These are phyloP conservation scores for Melampsora americana DNA, from an alignment of 1,284 basidiomycete genomes.

Conservation along the genomic window DNA sequence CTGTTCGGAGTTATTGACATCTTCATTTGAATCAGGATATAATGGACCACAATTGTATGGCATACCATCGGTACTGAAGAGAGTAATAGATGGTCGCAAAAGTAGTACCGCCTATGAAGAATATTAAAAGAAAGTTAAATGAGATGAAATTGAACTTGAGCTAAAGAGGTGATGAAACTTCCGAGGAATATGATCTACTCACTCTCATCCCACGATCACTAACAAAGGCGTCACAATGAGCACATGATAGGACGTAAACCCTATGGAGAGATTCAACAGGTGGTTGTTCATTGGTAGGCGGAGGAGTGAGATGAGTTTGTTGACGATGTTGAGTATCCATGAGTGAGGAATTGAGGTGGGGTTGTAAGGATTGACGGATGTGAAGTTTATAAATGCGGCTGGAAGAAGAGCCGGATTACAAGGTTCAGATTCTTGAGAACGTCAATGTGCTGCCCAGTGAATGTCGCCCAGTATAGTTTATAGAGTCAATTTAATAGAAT, in stretches of 20 bases:
- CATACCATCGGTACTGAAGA: conserved; percentile 77
- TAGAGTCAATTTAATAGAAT: too few species aligned
- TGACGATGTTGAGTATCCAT: conserved; percentile 5
- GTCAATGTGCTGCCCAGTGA: too few species aligned
- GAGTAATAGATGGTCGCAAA: conserved; percentile 72
- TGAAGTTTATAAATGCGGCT: too few species aligned
- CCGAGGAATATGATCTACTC: conserved; percentile 49
- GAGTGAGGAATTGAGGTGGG: background rate
- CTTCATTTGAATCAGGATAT: conserved; percentile 54
- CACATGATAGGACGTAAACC: conserved; percentile 77
- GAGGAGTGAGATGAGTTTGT: background rate
- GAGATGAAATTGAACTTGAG: background rate
- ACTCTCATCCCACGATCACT: conserved; percentile 82
- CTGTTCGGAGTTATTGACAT: conserved; percentile 59
- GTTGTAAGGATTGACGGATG: background rate
- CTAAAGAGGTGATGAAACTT: background rate
- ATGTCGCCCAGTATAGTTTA: too few species aligned
- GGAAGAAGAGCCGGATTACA: too few species aligned
- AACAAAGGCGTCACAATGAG: conserved; percentile 68
- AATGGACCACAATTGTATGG: conserved; percentile 67
- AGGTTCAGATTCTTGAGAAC: too few species aligned
- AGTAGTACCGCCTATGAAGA: conserved; percentile 70
- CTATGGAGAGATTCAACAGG: conserved; percentile 56
- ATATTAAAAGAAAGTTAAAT: background rate
- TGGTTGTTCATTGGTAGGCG: background rate